A percentile compares a stretch with the other conserved stretches of the same genome.
These are phyloP conservation scores for Acanthamoeba comandoni DNA, from an alignment of 208 protist species.

Conservation along the genomic window DNA sequence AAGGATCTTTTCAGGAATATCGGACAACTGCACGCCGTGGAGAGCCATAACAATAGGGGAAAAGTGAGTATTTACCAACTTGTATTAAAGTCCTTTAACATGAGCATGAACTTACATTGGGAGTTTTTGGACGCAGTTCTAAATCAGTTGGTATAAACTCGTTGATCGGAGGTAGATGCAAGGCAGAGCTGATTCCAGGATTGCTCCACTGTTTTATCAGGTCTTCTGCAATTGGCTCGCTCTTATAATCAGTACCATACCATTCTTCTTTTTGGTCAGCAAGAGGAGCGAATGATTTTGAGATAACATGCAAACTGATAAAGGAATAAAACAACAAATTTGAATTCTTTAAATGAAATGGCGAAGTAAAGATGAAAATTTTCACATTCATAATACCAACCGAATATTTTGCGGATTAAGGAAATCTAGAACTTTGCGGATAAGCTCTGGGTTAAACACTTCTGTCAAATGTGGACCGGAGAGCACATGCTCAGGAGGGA, in stretches of 20 bases:
- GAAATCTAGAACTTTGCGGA: constrained; percentile 54
- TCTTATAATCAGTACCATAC: constrained; percentile 75
- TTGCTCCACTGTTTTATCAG: constrained; percentile 12
- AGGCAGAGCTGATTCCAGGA: neutral
- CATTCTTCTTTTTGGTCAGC: constrained; percentile 64
- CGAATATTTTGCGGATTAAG: constrained; percentile 74
- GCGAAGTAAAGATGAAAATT: neutral
- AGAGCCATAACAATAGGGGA: constrained; percentile 59
- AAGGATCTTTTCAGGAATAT: constrained; percentile 25
- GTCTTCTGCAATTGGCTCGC: constrained; percentile 10
- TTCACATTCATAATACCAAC: constrained; percentile 10
- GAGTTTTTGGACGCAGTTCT: neutral
- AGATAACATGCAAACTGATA: neutral
- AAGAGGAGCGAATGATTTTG: neutral
- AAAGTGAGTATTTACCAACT: constrained; percentile 10
- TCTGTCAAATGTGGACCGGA: constrained; percentile 65
- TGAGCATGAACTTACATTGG: neutral
- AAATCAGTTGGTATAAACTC: constrained; percentile 79
- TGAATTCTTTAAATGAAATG: neutral
- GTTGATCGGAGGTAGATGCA: constrained; percentile 75
- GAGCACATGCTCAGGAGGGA: constrained; percentile 61
- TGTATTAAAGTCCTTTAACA: neutral
- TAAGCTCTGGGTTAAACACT: constrained; percentile 73
- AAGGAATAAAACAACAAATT: neutral
- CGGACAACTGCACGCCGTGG: constrained; percentile 28